phyloP scores from a whole-genome alignment of 2,329 filamentous ascomycete genomes.

The Metarhizium brunneum region DNA sequence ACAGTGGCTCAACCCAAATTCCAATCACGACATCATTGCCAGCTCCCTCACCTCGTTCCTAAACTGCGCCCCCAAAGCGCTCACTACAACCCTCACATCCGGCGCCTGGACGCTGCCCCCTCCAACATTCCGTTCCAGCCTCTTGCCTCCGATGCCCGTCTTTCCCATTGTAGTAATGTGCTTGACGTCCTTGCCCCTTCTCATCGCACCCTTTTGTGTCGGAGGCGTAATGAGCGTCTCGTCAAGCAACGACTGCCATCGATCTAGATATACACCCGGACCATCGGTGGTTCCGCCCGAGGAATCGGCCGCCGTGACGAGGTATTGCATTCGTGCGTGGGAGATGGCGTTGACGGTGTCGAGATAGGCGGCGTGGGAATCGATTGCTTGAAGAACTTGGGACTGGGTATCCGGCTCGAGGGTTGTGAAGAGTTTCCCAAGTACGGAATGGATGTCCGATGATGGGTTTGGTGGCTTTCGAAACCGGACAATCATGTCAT shows the following conservation, averaged over 20 bases:
- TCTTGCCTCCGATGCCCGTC: slow-evolving; percentile 22
- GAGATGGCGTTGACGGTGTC: slow-evolving; percentile 44
- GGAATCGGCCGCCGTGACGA: slow-evolving; percentile 35
- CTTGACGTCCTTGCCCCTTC: slow-evolving; percentile 44
- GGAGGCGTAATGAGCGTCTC: slow-evolving; percentile 59
- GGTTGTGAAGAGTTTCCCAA: slow-evolving; percentile 32
- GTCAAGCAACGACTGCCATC: slow-evolving; percentile 65
- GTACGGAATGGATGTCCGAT: slow-evolving; percentile 23
- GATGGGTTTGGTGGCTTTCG: slow-evolving; percentile 17
- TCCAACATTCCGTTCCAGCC: slow-evolving; percentile 6
- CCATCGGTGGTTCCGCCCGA: slow-evolving; percentile 37
- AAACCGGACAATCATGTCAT: slow-evolving; percentile 49
- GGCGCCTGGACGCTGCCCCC: slow-evolving; percentile 16
- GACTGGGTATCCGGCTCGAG: slow-evolving; percentile 38
- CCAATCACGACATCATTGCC: slow-evolving; percentile 5
- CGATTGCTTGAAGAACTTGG: slow-evolving; percentile 40
- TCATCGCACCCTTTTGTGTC: slow-evolving; percentile 38
- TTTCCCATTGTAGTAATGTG: slow-evolving; percentile 33
- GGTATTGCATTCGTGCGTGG: slow-evolving; percentile 40
- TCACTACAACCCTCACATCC: slow-evolving; percentile 20
- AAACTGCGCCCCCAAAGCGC: slow-evolving; percentile 31
- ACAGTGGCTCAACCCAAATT: not conserved
- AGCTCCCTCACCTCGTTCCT: slow-evolving; percentile 30
- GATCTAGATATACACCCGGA: slow-evolving; percentile 61
- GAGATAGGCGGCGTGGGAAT: slow-evolving; percentile 54